These are phyloP conservation scores for Euphrasia arctica DNA, from an alignment of 305 asterid species.

Conservation along the genomic window DNA sequence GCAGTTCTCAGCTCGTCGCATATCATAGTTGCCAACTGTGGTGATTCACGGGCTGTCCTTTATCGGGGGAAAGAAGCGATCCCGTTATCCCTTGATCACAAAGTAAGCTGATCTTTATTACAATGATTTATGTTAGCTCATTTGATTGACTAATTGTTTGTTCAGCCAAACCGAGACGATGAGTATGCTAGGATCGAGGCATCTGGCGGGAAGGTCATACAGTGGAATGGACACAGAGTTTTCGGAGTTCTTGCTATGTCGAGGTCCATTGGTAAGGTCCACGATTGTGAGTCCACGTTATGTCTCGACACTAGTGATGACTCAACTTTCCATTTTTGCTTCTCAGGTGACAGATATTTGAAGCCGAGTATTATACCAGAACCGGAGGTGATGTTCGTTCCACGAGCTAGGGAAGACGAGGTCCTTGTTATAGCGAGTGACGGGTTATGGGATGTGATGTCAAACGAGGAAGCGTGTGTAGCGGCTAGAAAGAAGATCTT, in stretches of 20 bases:
- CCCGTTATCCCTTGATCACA: slow-evolving; percentile 74
- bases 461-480: slow-evolving; percentile 47
- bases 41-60: slow-evolving; percentile 96
- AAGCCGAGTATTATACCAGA: slow-evolving; percentile 54
- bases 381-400: slow-evolving; percentile 47
- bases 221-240: slow-evolving; percentile 96
- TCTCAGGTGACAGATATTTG: slow-evolving; percentile 51
- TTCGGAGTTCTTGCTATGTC: slow-evolving; percentile 98
- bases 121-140: background rate
- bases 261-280: slow-evolving; percentile 78
- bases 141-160: slow-evolving; percentile 13
- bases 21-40: slow-evolving; percentile 82
- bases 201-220: slow-evolving; percentile 89
- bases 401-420: slow-evolving; percentile 51
- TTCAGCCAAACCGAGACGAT: slow-evolving; percentile 84
- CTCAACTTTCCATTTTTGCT: background rate
- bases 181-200: slow-evolving; percentile 92
- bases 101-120: slow-evolving; percentile 40
- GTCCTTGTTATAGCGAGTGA: slow-evolving; percentile 46
- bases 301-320: background rate
- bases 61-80: slow-evolving; percentile 91
- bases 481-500: slow-evolving; percentile 44
- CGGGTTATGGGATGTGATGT: slow-evolving; percentile 48
- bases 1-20: slow-evolving; percentile 81
- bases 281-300: background rate